Conservation (phyloP, 2,329 filamentous ascomycete genomes). For the Fusarium nygamai region DNA sequence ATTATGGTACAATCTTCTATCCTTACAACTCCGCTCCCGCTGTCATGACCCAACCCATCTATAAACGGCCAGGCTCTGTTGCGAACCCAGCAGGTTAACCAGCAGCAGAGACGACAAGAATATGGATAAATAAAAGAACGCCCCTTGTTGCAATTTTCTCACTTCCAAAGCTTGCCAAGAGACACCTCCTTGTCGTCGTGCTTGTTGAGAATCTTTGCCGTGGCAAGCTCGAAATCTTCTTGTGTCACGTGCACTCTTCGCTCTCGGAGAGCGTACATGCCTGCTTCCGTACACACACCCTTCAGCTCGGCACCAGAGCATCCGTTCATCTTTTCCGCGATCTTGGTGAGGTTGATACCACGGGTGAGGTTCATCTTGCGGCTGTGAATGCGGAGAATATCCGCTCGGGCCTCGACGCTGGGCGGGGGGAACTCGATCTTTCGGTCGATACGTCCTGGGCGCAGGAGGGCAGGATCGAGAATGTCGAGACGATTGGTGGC, state of each 20-base stretch:
- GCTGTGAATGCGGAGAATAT: slow-evolving; percentile 97
- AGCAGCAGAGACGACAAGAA: slow-evolving; percentile 38
- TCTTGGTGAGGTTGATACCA: slow-evolving; percentile 97
- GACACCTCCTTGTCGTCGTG: slow-evolving; percentile 98
- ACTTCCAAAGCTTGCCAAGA: slow-evolving; percentile 81
- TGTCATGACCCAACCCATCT: slow-evolving; percentile 42
- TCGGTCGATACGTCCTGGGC: slow-evolving; percentile 96
- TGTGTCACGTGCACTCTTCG: slow-evolving; percentile 97
- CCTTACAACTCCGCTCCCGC: slow-evolving; percentile 47
- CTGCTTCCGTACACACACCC: slow-evolving; percentile 97
- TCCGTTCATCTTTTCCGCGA: slow-evolving; percentile 99
- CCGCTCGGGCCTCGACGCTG: slow-evolving; percentile 93
- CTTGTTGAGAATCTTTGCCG: slow-evolving; percentile 99
- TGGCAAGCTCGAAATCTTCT: slow-evolving; percentile 98
- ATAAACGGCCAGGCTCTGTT: slow-evolving; percentile 36
- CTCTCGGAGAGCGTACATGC: slow-evolving; percentile 97
- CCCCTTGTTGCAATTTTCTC: slow-evolving; percentile 29
- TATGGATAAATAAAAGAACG: slow-evolving; percentile 31
- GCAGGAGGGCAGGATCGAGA: slow-evolving; percentile 90
- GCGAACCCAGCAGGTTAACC: slow-evolving; percentile 33
- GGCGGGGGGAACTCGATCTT: slow-evolving; percentile 99
- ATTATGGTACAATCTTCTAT: slow-evolving; percentile 49
- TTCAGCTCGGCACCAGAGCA: slow-evolving; percentile 98
- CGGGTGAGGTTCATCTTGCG: slow-evolving; percentile 98
- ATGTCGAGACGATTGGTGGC: slow-evolving; percentile 98